Evolutionary conservation across 768 basidiomycete species (phyloP).

Genomic region (Leccinum ochraceum): DNA sequence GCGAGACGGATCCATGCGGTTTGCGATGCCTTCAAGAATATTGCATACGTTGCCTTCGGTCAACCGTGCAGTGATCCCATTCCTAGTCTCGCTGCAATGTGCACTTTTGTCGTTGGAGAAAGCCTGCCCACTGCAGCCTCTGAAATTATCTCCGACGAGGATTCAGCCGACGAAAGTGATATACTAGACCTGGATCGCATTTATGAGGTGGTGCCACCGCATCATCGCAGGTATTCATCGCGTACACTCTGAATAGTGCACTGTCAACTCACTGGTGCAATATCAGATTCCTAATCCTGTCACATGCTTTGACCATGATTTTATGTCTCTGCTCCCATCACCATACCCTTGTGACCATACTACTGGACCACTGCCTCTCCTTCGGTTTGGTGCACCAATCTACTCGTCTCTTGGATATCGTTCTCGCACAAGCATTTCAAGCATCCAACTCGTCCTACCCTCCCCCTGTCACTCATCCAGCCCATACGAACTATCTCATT

Average conservation of each 20-base stretch:
- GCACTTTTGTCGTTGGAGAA: constrained; percentile 48
- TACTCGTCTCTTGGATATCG: constrained; percentile 39
- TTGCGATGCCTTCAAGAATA: constrained; percentile 55
- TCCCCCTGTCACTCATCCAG: constrained; percentile 43
- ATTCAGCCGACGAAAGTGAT: constrained; percentile 26
- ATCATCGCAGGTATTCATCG: constrained; percentile 47
- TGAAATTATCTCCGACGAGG: constrained; percentile 26
- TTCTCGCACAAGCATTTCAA: constrained; percentile 43
- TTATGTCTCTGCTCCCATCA: constrained; percentile 46
- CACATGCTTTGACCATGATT: constrained; percentile 54
- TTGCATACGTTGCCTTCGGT: constrained; percentile 42
- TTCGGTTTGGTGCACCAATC: constrained; percentile 46
- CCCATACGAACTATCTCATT: constrained; percentile 48
- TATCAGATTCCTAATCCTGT: constrained; percentile 47
- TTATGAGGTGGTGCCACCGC: constrained; percentile 54
- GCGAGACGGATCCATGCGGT: constrained; percentile 53
- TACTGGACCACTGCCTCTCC: constrained; percentile 54
- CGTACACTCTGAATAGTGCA: constrained; percentile 7
- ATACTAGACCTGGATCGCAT: constrained; percentile 37
- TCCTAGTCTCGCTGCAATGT: constrained; percentile 46
- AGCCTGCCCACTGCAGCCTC: constrained; percentile 35
- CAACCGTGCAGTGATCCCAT: constrained; percentile 21
- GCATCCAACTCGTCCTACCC: constrained; percentile 23
- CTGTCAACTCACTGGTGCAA: constrained; percentile 6
- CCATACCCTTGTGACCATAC: constrained; percentile 47